These are phyloP conservation scores for Musa itinerans DNA, from an alignment of 176 grass and related monocot species.

Conservation along the genomic window DNA sequence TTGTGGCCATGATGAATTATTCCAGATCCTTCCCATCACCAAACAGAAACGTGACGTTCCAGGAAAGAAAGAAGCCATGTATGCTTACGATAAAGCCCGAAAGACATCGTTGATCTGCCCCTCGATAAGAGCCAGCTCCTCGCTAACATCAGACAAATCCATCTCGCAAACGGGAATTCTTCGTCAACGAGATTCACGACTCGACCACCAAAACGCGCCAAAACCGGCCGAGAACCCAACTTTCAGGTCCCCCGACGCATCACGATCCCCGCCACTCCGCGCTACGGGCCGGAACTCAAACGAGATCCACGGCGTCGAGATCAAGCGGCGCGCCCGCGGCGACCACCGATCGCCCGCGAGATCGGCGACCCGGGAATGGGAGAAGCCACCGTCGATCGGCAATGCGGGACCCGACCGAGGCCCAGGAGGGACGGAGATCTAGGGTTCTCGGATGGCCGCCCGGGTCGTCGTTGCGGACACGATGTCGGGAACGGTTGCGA, in stretches of 20 bases:
- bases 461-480: background rate
- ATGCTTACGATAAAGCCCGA: conserved; percentile 77
- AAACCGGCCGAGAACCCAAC: background rate
- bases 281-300: background rate
- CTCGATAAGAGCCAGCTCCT: conserved; percentile 82
- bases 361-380: background rate
- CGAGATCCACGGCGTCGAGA: background rate
- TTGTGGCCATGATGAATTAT: too few species aligned
- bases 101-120: conserved; percentile 80
- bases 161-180: conserved; percentile 20
- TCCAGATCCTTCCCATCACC: background rate
- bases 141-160: conserved; percentile 83
- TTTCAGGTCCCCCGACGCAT: background rate
- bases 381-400: background rate
- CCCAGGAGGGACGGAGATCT: background rate
- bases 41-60: background rate
- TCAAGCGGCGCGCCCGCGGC: too few species aligned
- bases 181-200: background rate
- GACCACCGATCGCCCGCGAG: background rate
- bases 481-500: background rate
- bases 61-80: background rate
- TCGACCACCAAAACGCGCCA: background rate
- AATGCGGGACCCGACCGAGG: background rate
- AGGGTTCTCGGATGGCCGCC: background rate
- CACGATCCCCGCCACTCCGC: background rate